Base-by-base conservation (phyloP, 2,329 filamentous ascomycete species). In the Ascosphaera aggregata region DNA sequence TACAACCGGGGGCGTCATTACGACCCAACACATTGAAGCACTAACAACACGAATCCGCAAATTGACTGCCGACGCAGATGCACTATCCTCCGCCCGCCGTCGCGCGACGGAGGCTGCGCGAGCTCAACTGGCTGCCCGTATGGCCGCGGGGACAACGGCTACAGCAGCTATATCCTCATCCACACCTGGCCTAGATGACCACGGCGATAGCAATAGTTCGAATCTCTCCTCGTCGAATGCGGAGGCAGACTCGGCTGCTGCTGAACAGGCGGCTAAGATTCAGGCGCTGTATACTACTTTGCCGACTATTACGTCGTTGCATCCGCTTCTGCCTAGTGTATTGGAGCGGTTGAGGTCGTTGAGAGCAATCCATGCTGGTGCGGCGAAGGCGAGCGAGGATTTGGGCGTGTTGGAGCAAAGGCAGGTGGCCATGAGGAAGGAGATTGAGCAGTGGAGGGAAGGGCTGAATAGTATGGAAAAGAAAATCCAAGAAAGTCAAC, bases 251-350 rank as follows among this genome's bases (percentile, higher is more conserved):
- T 53, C 60, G 2, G 47, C 58, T 1, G 51, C 59, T 3, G 58
- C 60, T 7, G 82, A 92, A 48, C 79, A 91, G 48, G 68, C 74
- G 32, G 68, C 80, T 39, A 93, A 93, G 54, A 79, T 98, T 54
- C 89, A 92, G 46, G 80, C 85, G 1, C 69, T 98, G 3, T 94
- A 94, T 56, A 78, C 80, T 1, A 80, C 82, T 2, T 63, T 98
- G 13, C 77, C 84, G 1, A 89, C 81, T 0, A 89, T 98, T 42
- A 84, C 93, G 56, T 79, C 69, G 41, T 65, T 98, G 5, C 69
- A 81, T 4, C 89, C 89, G 1, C 66, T 93, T 15, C 66, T 98
- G 3, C 86, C 89, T 1, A 71, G 81, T 3, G 65, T 95, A 8
- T 65, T 98, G 9, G 84, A 94, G 49, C 71, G 89, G 18, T 62